Evolutionary conservation across 352 stramenopile genomes (phyloP).

Genomic region (Pythium dissotocum): DNA sequence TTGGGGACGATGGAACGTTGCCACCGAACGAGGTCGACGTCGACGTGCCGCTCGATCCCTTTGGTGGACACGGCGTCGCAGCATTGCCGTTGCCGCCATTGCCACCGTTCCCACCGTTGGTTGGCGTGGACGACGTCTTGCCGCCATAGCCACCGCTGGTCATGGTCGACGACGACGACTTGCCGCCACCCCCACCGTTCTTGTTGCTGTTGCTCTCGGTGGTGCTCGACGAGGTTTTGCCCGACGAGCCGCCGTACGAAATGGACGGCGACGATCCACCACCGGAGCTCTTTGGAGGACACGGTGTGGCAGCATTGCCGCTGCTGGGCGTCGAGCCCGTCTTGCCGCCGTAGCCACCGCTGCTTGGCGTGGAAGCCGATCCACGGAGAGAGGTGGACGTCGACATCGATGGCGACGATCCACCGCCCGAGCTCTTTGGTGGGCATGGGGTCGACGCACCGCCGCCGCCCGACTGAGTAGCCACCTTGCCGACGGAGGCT

Average conservation of each 20-base stretch:
- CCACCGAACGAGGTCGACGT: no score
- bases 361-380: neutral
- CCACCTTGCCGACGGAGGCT: conserved; percentile 2
- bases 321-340: neutral
- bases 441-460: neutral
- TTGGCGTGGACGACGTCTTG: neutral
- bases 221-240: no score
- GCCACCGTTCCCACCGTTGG: neutral
- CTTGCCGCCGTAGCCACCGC: conserved; percentile 1
- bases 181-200: no score
- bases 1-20: no score
- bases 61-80: neutral
- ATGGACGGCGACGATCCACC: neutral
- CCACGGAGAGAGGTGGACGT: neutral
- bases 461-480: neutral
- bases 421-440: neutral
- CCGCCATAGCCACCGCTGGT: neutral
- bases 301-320: conserved; percentile 3
- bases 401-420: neutral
- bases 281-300: neutral
- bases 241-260: no score
- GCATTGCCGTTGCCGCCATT: neutral
- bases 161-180: no score
- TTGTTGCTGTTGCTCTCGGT: no score
- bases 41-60: neutral